phyloP scores from a whole-genome alignment of 257 asterid genomes.

The Eustoma russellianum region DNA sequence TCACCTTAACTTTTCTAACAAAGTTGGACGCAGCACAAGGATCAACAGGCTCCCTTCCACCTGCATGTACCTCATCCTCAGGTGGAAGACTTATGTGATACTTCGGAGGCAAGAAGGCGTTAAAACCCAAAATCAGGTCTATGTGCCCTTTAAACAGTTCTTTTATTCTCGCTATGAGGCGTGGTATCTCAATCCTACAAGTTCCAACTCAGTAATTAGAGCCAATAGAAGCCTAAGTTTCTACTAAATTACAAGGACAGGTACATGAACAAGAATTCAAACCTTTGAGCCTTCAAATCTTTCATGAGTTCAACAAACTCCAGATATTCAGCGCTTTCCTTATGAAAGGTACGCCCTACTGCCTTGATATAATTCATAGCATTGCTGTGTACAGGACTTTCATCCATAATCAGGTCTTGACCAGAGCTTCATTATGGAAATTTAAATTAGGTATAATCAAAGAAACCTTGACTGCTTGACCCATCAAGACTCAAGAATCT shows the following conservation, averaged over 20 bases:
- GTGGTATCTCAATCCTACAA: conserved; percentile 55
- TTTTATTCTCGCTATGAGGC: conserved; percentile 68
- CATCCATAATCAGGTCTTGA: conserved; percentile 56
- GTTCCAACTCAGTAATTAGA: conserved; percentile 4
- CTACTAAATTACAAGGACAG: conserved; percentile 7
- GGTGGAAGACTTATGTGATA: conserved; percentile 30
- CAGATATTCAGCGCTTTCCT: conserved; percentile 56
- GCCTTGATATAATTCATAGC: conserved; percentile 74
- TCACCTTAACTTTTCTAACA: conserved; percentile 79
- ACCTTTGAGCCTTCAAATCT: conserved; percentile 92
- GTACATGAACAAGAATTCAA: conserved; percentile 6
- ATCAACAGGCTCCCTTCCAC: conserved; percentile 58
- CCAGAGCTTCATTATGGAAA: conserved; percentile 46
- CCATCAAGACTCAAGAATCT: no score
- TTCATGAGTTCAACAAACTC: conserved; percentile 89
- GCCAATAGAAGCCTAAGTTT: conserved; percentile 5
- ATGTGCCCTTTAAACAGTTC: conserved; percentile 73
- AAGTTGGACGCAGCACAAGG: conserved; percentile 73
- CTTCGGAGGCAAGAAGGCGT: conserved; percentile 84
- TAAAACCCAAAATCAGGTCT: conserved; percentile 85
- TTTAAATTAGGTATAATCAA: conserved; percentile 6
- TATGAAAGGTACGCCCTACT: conserved; percentile 69
- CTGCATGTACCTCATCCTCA: conserved; percentile 46
- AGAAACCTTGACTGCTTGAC: no score
- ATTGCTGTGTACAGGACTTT: conserved; percentile 53